phyloP scores from a whole-genome alignment of 192 early-diverging fungal species.

The Rhizoclosmatium globosum region DNA sequence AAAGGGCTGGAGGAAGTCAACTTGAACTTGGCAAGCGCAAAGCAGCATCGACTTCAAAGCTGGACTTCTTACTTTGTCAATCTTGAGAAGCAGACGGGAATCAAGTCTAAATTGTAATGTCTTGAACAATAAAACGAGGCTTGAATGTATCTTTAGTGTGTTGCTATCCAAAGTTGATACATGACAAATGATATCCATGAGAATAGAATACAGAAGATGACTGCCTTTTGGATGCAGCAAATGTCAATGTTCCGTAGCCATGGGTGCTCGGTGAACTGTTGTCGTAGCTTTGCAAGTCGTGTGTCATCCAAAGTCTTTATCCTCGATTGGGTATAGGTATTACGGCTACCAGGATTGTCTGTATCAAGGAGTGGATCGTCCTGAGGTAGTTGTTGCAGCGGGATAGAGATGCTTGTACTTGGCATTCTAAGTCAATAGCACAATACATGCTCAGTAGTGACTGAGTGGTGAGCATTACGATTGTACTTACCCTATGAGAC shows the following conservation, averaged over 20 bases:
- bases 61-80: slow-evolving; percentile 34
- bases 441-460: too few relatives aligned
- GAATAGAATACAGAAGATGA: slow-evolving; percentile 12
- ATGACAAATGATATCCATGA: slow-evolving; percentile 22
- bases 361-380: too few relatives aligned
- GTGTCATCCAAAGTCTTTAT: not conserved
- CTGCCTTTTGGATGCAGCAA: slow-evolving; percentile 13
- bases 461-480: too few relatives aligned
- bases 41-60: slow-evolving; percentile 36
- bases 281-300: not conserved
- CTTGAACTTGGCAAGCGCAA: slow-evolving; percentile 36
- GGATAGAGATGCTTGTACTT: too few relatives aligned
- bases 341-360: not conserved
- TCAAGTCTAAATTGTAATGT: not conserved
- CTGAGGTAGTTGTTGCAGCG: too few relatives aligned
- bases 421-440: too few relatives aligned
- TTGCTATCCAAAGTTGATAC: slow-evolving; percentile 5
- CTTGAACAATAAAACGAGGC: not conserved
- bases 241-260: not conserved
- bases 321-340: not conserved
- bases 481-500: too few relatives aligned
- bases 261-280: not conserved
- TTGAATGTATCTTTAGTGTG: not conserved
- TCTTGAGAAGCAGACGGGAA: not conserved
- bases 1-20: slow-evolving; percentile 36